Conservation (phyloP, 192 early-diverging fungal species). For the Podila clonocystis region DNA sequence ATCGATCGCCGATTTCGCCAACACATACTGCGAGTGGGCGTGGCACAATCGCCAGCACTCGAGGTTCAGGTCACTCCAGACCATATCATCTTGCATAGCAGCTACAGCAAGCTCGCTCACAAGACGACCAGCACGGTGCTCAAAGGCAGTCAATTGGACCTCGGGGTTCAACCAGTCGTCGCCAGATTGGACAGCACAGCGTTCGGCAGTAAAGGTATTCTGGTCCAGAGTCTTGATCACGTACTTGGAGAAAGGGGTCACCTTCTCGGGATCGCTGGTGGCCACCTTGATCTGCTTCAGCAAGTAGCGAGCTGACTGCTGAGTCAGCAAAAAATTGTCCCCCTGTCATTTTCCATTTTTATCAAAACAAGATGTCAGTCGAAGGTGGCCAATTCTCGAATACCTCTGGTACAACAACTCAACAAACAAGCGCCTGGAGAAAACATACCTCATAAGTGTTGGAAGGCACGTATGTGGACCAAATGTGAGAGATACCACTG, state of each 20-base stretch:
- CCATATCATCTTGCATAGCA: slow-evolving; percentile 50
- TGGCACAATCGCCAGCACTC: slow-evolving; percentile 74
- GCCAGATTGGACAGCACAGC: slow-evolving; percentile 14
- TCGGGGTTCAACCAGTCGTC: slow-evolving; percentile 59
- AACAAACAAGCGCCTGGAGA: slow-evolving; percentile 16
- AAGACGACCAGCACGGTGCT: slow-evolving; percentile 72
- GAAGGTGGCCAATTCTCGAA: too few relatives aligned
- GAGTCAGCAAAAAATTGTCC: slow-evolving; percentile 72
- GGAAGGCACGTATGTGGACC: slow-evolving; percentile 67
- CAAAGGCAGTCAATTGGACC: slow-evolving; percentile 72
- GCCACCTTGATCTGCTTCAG: slow-evolving; percentile 68
- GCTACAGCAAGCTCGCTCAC: slow-evolving; percentile 68
- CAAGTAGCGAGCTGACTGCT: slow-evolving; percentile 79
- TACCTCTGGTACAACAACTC: too few relatives aligned
- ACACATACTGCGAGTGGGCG: slow-evolving; percentile 81
- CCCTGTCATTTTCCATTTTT: slow-evolving; percentile 55
- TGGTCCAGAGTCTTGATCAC: slow-evolving; percentile 38
- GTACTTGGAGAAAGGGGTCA: slow-evolving; percentile 44
- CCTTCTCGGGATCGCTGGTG: slow-evolving; percentile 45
- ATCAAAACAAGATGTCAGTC: background rate
- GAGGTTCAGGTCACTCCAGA: slow-evolving; percentile 77
- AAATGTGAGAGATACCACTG: slow-evolving; percentile 73
- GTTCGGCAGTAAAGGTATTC: slow-evolving; percentile 26
- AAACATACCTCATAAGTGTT: slow-evolving; percentile 60
- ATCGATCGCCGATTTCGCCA: slow-evolving; percentile 70